Conservation (phyloP, 2,329 filamentous ascomycete species). For the Colletotrichum sp. region DNA sequence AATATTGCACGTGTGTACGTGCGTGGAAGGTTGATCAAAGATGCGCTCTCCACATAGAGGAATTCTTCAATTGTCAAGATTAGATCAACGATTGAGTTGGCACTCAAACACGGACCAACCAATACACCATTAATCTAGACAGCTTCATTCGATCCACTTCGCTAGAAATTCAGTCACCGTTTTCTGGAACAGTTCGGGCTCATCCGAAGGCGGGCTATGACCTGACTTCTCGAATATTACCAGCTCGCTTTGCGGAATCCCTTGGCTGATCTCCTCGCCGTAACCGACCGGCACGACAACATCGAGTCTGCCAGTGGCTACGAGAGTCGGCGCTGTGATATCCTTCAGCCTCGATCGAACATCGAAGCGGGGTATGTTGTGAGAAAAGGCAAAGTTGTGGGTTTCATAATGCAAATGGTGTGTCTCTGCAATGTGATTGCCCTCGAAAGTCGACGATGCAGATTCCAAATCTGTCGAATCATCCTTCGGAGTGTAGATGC, state of each 20-base stretch:
- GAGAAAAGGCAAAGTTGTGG: conserved; percentile 27
- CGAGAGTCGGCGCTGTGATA: conserved; percentile 24
- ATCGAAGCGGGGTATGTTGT: conserved; percentile 26
- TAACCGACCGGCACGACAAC: conserved; percentile 24
- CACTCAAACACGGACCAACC: background rate
- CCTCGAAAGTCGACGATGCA: background rate
- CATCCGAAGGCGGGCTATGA: conserved; percentile 25
- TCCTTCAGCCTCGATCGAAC: conserved; percentile 21
- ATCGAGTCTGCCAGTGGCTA: conserved; percentile 26
- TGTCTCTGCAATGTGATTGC: background rate
- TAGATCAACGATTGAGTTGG: background rate
- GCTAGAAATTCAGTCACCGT: conserved; percentile 11
- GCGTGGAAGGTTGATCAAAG: conserved; percentile 37
- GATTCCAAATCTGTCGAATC: background rate
- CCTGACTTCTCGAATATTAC: conserved; percentile 27
- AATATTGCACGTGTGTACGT: conserved; percentile 64
- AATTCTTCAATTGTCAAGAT: background rate
- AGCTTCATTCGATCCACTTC: background rate
- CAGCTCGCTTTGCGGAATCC: conserved; percentile 23
- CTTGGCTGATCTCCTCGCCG: conserved; percentile 22
- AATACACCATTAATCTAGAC: background rate
- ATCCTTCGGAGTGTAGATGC: conserved; percentile 21
- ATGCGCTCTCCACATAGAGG: background rate
- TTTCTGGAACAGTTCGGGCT: conserved; percentile 23
- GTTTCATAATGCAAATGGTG: conserved; percentile 23